These are phyloP conservation scores for Cryptosporidium ryanae DNA, from an alignment of 169 alveolate species.

Conservation along the genomic window DNA sequence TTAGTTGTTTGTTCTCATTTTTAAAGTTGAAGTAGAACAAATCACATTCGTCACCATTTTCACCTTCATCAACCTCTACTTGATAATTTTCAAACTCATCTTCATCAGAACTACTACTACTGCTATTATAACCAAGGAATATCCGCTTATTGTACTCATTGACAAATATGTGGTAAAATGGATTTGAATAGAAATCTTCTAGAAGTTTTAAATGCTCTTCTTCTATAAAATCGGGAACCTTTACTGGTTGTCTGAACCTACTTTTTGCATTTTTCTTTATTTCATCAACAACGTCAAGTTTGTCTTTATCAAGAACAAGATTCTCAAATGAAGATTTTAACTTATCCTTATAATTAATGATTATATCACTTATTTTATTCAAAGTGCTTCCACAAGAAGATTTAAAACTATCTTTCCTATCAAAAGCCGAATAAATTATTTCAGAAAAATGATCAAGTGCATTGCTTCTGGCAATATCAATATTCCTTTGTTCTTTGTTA, in stretches of 20 bases:
- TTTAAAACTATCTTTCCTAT: background rate
- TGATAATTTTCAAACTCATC: constrained; percentile 22
- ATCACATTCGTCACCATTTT: background rate
- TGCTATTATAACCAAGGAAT: constrained; percentile 3
- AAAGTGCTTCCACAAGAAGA: background rate
- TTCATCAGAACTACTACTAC: constrained; percentile 14
- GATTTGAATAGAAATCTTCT: constrained; percentile 72
- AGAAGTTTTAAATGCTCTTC: constrained; percentile 38
- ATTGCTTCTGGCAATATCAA: constrained; percentile 13
- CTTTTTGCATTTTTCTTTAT: constrained; percentile 18
- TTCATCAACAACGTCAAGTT: constrained; percentile 30
- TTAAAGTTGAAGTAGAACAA: background rate
- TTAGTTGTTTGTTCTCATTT: background rate
- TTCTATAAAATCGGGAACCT: constrained; percentile 55
- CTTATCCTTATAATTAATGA: background rate
- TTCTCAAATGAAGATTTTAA: constrained; percentile 50
- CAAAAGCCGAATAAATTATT: constrained; percentile 4
- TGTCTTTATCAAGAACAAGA: background rate
- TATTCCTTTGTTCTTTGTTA: constrained; percentile 40
- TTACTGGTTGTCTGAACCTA: constrained; percentile 26
- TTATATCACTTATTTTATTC: constrained; percentile 29
- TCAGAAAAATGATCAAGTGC: constrained; percentile 60
- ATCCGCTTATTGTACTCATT: constrained; percentile 45
- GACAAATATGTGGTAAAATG: constrained; percentile 61
- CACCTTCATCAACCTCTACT: constrained; percentile 21